Evolutionary conservation across 345 rosid genomes (phyloP).

Genomic region (Eucalyptus dawsonii): DNA sequence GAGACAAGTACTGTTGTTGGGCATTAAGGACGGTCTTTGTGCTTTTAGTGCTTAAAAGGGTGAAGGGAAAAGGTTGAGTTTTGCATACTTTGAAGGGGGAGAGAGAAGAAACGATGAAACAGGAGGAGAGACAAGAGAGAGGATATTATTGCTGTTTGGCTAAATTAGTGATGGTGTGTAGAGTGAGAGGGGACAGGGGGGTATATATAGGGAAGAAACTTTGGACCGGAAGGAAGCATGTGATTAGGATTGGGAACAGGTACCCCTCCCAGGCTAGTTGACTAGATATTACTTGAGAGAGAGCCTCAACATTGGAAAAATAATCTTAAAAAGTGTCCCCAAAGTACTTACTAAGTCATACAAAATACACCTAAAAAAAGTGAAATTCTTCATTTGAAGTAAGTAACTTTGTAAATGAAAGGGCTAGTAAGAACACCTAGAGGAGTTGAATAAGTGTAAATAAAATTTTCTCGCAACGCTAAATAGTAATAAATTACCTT

Average conservation of each 20-base stretch:
- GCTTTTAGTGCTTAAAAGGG: not conserved
- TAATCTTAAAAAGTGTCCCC: not conserved
- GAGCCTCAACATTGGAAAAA: not conserved
- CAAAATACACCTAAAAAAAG: not conserved
- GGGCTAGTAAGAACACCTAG: no score
- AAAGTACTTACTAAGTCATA: not conserved
- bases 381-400: not conserved
- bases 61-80: not conserved
- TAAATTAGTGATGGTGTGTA: not conserved
- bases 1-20: constrained; percentile 4
- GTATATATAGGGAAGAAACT: not conserved
- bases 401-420: no score
- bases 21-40: not conserved
- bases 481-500: no score
- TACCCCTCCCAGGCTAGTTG: no score
- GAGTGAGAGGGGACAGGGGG: not conserved
- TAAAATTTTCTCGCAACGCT: no score
- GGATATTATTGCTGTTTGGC: not conserved
- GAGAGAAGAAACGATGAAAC: not conserved
- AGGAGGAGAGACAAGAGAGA: not conserved
- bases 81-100: not conserved
- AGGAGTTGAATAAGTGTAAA: no score
- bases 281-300: no score
- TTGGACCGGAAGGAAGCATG: not conserved
- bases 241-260: not conserved